Evolutionary conservation across 1,284 basidiomycete species (phyloP), one percentile per base, ranked within the genome.

Genomic region (Apiotrichum siamense): DNA sequence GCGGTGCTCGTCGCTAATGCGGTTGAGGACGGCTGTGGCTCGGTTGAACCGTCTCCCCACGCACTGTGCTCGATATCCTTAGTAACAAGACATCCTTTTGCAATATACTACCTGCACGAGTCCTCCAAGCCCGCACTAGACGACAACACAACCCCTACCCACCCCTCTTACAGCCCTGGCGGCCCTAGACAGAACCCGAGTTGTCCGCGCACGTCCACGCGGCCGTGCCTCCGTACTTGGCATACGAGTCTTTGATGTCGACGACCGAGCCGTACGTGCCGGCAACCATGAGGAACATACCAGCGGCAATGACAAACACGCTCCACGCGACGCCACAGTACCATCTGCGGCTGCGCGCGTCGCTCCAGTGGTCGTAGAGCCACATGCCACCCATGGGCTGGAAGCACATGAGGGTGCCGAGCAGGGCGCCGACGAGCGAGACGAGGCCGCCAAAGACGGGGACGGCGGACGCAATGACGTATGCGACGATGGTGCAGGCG

Each of bases 281-380:
- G 12, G 58, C 58, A 1, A 61, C 54, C 53, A 56, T 61, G 26
- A 59, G 27, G 55, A 68, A 65, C n/a, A 49, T 54, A 32, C 62
- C 63, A 27, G 60, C 18, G 18, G 59, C 25, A 42, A 64, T 52
- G 50, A 65, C 50, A 11, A 60, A 38, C 10, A 56, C 18, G 46
- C 61, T 59, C 52, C 65, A 55, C n/a, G 39, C 54, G 25, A 50
- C 40, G 18, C 58, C 32, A 18, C 54, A 18, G 23, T 18, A 3
- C 25, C 24, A 12, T 23, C 11, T 25, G 53, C 50, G 6, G 33
- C 42, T 32, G 49, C 33, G 26, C 20, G 43, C 4, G 24, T 15
- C 21, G 36, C 53, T 42, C 58, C 58, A 62, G 52, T 65, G 61
- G 59, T 65, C 63, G 52, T 57, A 60, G 18, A 63, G 50, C 62